Evolutionary conservation across 352 stramenopile genomes (phyloP).

Genomic region (Plasmopara halstedii): DNA sequence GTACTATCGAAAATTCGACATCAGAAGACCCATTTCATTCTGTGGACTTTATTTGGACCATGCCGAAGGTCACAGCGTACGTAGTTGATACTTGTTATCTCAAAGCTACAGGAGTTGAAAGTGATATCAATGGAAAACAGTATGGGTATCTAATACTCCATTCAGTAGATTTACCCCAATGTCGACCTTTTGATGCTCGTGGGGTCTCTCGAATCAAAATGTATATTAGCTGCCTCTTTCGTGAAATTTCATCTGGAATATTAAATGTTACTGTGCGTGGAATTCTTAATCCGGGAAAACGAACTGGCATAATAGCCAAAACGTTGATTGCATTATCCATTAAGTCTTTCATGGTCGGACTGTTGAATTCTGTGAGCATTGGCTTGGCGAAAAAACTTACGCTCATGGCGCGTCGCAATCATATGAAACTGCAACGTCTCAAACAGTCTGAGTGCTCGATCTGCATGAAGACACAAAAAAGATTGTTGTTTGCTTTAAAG

Average conservation of each 20-base stretch:
- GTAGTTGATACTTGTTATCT: conserved; percentile 34
- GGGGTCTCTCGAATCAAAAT: conserved; percentile 23
- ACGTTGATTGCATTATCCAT: conserved; percentile 20
- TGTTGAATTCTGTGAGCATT: conserved; percentile 29
- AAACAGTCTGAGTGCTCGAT: conserved; percentile 12
- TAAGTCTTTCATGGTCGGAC: conserved; percentile 21
- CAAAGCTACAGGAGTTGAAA: conserved; percentile 28
- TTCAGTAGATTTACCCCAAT: conserved; percentile 29
- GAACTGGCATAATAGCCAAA: conserved; percentile 12
- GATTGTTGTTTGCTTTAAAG: conserved; percentile 9
- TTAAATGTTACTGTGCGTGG: conserved; percentile 30
- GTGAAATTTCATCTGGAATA: conserved; percentile 17
- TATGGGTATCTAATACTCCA: conserved; percentile 40
- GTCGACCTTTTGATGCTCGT: conserved; percentile 19
- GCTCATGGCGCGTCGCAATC: conserved; percentile 20
- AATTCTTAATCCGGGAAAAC: conserved; percentile 31
- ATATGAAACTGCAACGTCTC: neutral
- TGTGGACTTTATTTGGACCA: conserved; percentile 38
- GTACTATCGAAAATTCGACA: conserved; percentile 23
- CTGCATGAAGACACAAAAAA: conserved; percentile 22
- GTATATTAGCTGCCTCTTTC: conserved; percentile 30
- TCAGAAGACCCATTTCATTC: conserved; percentile 31
- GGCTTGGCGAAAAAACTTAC: conserved; percentile 47
- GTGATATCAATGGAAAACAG: conserved; percentile 18
- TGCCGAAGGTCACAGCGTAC: conserved; percentile 19